A percentile compares a stretch with the other conserved stretches of the same genome.
Evolutionary conservation across 371 early-diverging fungal species (phyloP).

Genomic region (Batkoa obscura): DNA sequence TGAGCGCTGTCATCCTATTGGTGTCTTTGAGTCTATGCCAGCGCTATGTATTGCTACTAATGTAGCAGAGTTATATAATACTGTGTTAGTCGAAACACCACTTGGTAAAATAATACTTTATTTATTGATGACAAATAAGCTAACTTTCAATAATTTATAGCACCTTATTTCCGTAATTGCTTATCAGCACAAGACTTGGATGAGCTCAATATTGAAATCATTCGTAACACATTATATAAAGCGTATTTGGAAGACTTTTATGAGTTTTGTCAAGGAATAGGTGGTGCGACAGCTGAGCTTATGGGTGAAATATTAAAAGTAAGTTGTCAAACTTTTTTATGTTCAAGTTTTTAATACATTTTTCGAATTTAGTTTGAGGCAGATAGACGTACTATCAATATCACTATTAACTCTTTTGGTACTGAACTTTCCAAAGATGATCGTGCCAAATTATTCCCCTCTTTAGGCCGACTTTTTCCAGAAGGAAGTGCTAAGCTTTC

Average conservation of each 20-base stretch:
- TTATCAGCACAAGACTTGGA: constrained; percentile 91
- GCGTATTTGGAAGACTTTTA: constrained; percentile 97
- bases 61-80: constrained; percentile 84
- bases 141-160: constrained; percentile 20
- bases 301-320: constrained; percentile 85
- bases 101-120: constrained; percentile 28
- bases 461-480: constrained; percentile 76
- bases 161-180: constrained; percentile 93
- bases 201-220: constrained; percentile 97
- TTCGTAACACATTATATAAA: constrained; percentile 94
- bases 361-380: constrained; percentile 67
- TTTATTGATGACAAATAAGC: no score
- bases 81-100: constrained; percentile 92
- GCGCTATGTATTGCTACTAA: constrained; percentile 94
- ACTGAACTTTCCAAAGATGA: constrained; percentile 94
- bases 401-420: constrained; percentile 93
- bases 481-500: constrained; percentile 73
- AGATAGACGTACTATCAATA: constrained; percentile 91
- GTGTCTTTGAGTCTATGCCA: constrained; percentile 90
- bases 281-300: constrained; percentile 73
- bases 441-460: constrained; percentile 83
- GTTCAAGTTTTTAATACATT: not conserved
- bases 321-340: constrained; percentile 5
- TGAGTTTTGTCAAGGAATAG: constrained; percentile 57
- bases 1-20: constrained; percentile 91